phyloP scores from a whole-genome alignment of 306 rosid species.

The Cucumis hystrix region DNA sequence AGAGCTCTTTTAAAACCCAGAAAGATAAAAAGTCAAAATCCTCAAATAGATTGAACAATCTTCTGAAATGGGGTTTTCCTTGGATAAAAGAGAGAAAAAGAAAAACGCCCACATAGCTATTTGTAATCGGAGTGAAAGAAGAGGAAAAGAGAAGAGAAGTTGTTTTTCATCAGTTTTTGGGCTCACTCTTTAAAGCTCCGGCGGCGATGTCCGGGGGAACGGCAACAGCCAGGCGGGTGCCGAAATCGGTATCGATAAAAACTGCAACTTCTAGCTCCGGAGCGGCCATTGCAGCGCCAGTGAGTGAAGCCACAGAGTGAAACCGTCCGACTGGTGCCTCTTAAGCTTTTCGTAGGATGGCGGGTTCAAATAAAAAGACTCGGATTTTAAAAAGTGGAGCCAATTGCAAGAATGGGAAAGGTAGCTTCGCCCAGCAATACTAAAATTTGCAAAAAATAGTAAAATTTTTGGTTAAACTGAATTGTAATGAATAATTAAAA shows the following conservation, averaged over 20 bases:
- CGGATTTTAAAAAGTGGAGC: too few relatives aligned
- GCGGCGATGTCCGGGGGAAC: slow-evolving; percentile 37
- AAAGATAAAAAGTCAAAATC: background rate
- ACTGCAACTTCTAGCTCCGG: slow-evolving; percentile 28
- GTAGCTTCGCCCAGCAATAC: too few relatives aligned
- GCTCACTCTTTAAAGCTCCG: slow-evolving; percentile 54
- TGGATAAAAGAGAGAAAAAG: background rate
- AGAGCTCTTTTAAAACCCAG: background rate
- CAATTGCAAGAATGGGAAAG: too few relatives aligned
- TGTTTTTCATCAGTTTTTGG: background rate
- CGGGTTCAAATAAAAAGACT: too few relatives aligned
- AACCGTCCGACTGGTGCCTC: background rate
- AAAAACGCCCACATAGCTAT: background rate
- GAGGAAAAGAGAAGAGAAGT: background rate
- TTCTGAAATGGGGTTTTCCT: background rate
- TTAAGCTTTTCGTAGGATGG: too few relatives aligned
- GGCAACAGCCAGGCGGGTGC: slow-evolving; percentile 51
- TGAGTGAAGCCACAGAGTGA: background rate
- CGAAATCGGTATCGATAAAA: slow-evolving; percentile 55
- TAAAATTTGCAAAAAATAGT: too few relatives aligned
- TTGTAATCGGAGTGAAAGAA: background rate
- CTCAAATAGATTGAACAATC: background rate
- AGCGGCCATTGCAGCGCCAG: slow-evolving; percentile 5
- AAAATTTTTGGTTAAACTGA: too few relatives aligned
- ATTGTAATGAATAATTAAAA: too few relatives aligned